These are phyloP conservation scores for Phalaenopsis aphrodite DNA, from an alignment of 106 monocot species.

Conservation along the genomic window DNA sequence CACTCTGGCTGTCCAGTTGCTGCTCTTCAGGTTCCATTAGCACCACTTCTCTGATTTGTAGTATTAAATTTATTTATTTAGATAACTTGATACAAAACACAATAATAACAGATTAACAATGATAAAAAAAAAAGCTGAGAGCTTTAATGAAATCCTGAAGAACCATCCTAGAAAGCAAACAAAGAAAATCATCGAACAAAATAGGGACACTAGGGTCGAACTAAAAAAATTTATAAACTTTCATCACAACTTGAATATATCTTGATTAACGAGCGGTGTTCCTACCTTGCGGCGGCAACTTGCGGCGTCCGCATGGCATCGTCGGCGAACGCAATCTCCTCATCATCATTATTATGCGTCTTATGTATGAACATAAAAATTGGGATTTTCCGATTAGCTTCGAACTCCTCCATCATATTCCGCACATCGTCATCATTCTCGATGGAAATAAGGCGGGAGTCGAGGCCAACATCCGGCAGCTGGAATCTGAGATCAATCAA, in stretches of 20 bases:
- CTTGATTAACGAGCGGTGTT: not conserved
- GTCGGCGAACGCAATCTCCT: constrained; percentile 11
- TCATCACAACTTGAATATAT: not conserved
- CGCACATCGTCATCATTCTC: constrained; percentile 38
- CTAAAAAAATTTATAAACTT: not conserved
- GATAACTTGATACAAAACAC: not conserved
- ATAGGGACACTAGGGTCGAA: not conserved
- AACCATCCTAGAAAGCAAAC: not conserved
- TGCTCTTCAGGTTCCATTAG: not conserved
- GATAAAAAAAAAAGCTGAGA: not conserved
- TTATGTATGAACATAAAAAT: constrained; percentile 35
- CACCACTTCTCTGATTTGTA: constrained; percentile 18
- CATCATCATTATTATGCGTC: constrained; percentile 4
- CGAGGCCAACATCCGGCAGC: constrained; percentile 32
- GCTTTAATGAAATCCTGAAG: not conserved
- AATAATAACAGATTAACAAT: not conserved
- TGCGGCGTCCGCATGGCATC: not conserved
- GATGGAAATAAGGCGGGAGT: constrained; percentile 30
- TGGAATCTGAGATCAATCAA: constrained; percentile 29
- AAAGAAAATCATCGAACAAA: not conserved
- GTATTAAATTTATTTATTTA: not conserved
- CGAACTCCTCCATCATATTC: constrained; percentile 60
- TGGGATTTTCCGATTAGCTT: constrained; percentile 25
- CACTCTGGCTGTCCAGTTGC: not conserved
- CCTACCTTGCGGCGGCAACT: not conserved